phyloP scores from a whole-genome alignment of 257 asterid genomes.

The Nyctanthes arbortristis region DNA sequence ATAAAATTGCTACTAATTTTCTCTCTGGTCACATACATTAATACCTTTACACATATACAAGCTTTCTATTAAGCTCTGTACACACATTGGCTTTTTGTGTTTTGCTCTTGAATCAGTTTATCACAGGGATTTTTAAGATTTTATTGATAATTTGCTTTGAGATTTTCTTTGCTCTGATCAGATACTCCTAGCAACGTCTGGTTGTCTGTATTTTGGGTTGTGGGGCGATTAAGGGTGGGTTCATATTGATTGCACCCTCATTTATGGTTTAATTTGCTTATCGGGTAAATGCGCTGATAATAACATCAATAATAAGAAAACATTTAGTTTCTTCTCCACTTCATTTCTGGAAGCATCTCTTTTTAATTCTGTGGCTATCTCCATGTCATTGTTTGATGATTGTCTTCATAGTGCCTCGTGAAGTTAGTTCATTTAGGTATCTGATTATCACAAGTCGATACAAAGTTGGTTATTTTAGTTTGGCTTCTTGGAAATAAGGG shows the following conservation, averaged over 20 bases:
- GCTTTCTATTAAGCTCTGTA: constrained; percentile 13
- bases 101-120: constrained; percentile 18
- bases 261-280: background rate
- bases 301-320: background rate
- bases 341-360: background rate
- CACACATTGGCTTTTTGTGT: constrained; percentile 22
- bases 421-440: background rate
- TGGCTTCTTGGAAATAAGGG: background rate
- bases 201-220: background rate
- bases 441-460: background rate
- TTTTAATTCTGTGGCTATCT: too few relatives aligned
- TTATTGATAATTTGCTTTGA: constrained; percentile 2
- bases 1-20: constrained; percentile 29
- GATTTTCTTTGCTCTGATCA: constrained; percentile 1
- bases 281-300: background rate
- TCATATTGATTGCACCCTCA: background rate
- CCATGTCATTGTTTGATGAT: background rate
- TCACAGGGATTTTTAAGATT: constrained; percentile 14
- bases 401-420: too few relatives aligned
- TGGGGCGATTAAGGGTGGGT: background rate
- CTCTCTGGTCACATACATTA: constrained; percentile 26
- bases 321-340: background rate
- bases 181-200: background rate
- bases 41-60: constrained; percentile 13
- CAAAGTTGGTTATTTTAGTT: background rate